Percentiles rank a stretch among this genome's conserved stretches.
phyloP scores from a whole-genome alignment of 768 basidiomycete genomes.

The Nidularia sp. region DNA sequence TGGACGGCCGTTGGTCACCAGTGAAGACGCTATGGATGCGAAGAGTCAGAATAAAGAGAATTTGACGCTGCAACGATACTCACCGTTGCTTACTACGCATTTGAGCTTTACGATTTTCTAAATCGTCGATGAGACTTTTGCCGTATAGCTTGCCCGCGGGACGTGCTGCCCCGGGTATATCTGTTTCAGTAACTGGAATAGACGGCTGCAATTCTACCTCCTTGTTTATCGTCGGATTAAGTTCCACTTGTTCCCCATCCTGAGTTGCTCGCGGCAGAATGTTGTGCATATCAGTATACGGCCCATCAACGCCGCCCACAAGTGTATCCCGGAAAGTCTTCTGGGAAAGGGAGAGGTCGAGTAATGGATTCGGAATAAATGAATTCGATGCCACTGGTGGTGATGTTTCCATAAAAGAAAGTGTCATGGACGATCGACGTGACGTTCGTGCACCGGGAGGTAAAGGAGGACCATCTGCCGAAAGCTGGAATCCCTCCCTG shows the following conservation, averaged over 20 bases:
- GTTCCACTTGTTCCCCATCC: slow-evolving; percentile 75
- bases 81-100: slow-evolving; percentile 86
- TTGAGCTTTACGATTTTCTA: slow-evolving; percentile 77
- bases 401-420: slow-evolving; percentile 25
- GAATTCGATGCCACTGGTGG: slow-evolving; percentile 54
- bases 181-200: slow-evolving; percentile 19
- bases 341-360: slow-evolving; percentile 72
- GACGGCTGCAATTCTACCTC: slow-evolving; percentile 31
- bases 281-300: slow-evolving; percentile 56
- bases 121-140: slow-evolving; percentile 85
- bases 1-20: slow-evolving; percentile 86
- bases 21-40: slow-evolving; percentile 63
- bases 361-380: slow-evolving; percentile 75
- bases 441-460: slow-evolving; percentile 68
- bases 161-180: slow-evolving; percentile 34
- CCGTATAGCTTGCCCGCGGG: slow-evolving; percentile 84
- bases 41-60: slow-evolving; percentile 1
- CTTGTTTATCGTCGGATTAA: slow-evolving; percentile 35
- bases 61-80: neutral
- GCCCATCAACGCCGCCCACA: slow-evolving; percentile 60
- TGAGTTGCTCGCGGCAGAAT: slow-evolving; percentile 66
- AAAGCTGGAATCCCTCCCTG: slow-evolving; percentile 58
- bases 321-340: slow-evolving; percentile 84
- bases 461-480: slow-evolving; percentile 72
- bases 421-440: slow-evolving; percentile 39